These are phyloP conservation scores for Elaeis oleifera DNA, from an alignment of 202 grass and related monocot genomes.

Conservation along the genomic window DNA sequence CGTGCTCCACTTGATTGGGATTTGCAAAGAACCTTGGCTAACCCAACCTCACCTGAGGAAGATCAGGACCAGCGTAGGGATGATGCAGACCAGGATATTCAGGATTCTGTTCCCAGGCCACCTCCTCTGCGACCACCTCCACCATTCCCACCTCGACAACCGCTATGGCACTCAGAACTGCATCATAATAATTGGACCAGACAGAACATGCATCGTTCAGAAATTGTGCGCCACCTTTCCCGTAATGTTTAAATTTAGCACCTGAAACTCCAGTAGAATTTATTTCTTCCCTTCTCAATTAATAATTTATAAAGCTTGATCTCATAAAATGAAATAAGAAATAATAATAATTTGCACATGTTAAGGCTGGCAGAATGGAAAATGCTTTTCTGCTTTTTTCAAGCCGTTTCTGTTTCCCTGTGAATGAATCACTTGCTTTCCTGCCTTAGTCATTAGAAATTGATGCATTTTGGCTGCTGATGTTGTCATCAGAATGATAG, in stretches of 20 bases:
- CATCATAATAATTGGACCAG: constrained; percentile 76
- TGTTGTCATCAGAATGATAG: no score
- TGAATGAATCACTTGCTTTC: constrained; percentile 4
- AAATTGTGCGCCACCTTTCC: constrained; percentile 59
- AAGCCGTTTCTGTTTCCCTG: not conserved
- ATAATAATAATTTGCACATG: no score
- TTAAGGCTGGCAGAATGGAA: no score
- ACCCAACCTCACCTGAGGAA: constrained; percentile 29
- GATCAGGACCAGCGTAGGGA: constrained; percentile 46
- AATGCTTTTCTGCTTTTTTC: no score
- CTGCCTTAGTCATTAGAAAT: not conserved
- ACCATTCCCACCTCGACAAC: constrained; percentile 8
- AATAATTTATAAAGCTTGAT: no score
- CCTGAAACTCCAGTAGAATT: no score
- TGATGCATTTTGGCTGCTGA: no score
- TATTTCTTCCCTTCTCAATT: no score
- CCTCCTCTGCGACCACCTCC: constrained; percentile 57
- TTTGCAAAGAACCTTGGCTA: constrained; percentile 38
- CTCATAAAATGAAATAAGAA: no score
- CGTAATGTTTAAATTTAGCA: not conserved
- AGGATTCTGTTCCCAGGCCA: constrained; percentile 28
- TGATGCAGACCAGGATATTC: constrained; percentile 45
- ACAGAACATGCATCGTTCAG: constrained; percentile 69
- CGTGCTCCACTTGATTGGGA: constrained; percentile 55
- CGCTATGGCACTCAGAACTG: constrained; percentile 67